Conservation (phyloP, 1,284 basidiomycete genomes). For the Fomitopsis pinicola region DNA sequence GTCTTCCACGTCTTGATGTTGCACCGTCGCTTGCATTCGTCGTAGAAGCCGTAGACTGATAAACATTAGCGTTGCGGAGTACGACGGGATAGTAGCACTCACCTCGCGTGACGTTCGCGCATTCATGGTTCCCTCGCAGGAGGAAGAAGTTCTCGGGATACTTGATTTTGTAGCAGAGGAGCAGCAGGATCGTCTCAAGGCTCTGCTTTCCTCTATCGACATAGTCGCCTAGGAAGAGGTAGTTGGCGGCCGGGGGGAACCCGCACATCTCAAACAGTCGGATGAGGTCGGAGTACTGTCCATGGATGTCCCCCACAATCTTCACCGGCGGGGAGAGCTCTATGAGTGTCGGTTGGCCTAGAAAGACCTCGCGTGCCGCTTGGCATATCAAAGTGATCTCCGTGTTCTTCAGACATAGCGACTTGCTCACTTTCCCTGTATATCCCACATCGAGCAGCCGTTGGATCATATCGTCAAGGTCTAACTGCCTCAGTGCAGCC, state of each 20-base stretch:
- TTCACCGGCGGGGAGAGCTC: constrained; percentile 98
- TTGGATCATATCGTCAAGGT: constrained; percentile 99
- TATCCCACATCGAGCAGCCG: constrained; percentile 96
- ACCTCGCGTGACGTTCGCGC: constrained; percentile 98
- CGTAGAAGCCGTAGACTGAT: constrained; percentile 98
- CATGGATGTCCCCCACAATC: constrained; percentile 99
- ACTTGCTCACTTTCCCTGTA: constrained; percentile 96
- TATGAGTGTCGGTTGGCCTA: constrained; percentile 95
- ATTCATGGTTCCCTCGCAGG: constrained; percentile 97
- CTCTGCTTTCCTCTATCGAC: constrained; percentile 99
- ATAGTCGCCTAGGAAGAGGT: constrained; percentile 98
- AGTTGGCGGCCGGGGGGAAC: constrained; percentile 96
- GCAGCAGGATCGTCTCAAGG: constrained; percentile 94
- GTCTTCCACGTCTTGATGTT: constrained; percentile 99
- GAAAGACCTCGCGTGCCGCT: constrained; percentile 95
- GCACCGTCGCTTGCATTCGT: constrained; percentile 99
- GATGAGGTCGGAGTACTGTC: constrained; percentile 98
- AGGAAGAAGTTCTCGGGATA: constrained; percentile 99
- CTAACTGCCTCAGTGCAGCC: constrained; percentile 66
- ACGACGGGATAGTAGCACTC: constrained; percentile 22
- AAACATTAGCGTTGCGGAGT: constrained; percentile 14
- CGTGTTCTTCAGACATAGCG: constrained; percentile 92
- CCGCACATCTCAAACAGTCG: constrained; percentile 99
- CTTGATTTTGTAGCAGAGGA: constrained; percentile 99
- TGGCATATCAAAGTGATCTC: constrained; percentile 96